phyloP scores from a whole-genome alignment of 192 early-diverging fungal genomes.

The Backusella liffmaniae region DNA sequence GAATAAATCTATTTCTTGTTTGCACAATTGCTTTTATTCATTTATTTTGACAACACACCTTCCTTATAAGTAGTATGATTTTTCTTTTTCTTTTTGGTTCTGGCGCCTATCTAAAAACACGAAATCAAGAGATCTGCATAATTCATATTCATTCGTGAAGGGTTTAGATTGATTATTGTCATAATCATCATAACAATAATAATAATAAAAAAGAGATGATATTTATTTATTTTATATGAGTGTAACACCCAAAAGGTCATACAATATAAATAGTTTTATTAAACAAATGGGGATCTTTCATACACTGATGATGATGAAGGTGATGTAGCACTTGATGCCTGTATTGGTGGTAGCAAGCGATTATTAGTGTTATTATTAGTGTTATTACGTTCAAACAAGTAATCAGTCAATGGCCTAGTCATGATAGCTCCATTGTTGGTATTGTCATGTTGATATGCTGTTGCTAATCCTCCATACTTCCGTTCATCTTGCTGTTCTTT shows the following conservation, averaged over 20 bases:
- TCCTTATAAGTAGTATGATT: too few relatives aligned
- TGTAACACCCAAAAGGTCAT: background rate
- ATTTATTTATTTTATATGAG: too few relatives aligned
- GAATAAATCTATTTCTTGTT: too few relatives aligned
- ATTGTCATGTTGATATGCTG: background rate
- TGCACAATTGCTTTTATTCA: too few relatives aligned
- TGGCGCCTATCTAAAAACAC: too few relatives aligned
- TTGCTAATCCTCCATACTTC: background rate
- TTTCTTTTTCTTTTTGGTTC: too few relatives aligned
- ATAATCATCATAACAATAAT: too few relatives aligned
- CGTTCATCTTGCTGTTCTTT: background rate
- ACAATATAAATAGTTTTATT: background rate
- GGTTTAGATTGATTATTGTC: too few relatives aligned
- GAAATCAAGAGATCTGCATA: too few relatives aligned
- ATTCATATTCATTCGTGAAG: too few relatives aligned
- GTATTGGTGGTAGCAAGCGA: background rate
- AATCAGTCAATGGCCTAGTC: conserved; percentile 22
- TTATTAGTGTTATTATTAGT: background rate
- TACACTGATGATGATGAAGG: background rate
- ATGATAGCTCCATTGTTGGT: conserved; percentile 8
- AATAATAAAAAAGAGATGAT: too few relatives aligned
- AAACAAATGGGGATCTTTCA: background rate
- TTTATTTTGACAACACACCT: too few relatives aligned
- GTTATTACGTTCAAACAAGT: conserved; percentile 1
- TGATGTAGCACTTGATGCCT: background rate